Evolutionary conservation across 495 filamentous ascomycete species (phyloP).

Genomic region (Penicillium arizonense): DNA sequence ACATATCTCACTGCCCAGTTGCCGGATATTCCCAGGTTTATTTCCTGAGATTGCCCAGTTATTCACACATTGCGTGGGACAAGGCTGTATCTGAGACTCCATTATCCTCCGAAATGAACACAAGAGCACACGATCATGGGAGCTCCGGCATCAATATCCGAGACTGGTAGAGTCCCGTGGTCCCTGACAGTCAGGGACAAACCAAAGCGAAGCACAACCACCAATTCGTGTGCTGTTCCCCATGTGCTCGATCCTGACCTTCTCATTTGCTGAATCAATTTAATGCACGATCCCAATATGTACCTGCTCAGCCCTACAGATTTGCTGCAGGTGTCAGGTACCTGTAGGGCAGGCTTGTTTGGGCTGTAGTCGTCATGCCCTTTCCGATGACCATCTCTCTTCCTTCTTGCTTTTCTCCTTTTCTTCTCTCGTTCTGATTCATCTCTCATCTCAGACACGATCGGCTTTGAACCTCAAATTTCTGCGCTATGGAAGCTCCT

Average conservation of each 20-base stretch:
- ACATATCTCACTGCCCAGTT: too few species aligned
- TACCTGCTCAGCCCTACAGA: conserved; percentile 3
- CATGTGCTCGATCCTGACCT: background rate
- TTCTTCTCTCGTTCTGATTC: background rate
- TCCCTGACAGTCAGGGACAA: background rate
- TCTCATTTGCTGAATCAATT: background rate
- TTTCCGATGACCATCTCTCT: background rate
- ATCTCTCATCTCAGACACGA: background rate
- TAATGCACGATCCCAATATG: background rate
- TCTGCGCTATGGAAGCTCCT: too few species aligned
- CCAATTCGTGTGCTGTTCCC: background rate
- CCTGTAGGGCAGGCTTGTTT: background rate
- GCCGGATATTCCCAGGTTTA: too few species aligned
- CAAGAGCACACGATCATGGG: too few species aligned
- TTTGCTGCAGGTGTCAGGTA: background rate
- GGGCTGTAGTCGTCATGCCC: background rate
- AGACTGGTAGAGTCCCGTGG: background rate
- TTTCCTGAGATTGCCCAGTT: too few species aligned
- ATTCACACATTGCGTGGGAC: too few species aligned
- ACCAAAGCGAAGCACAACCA: background rate
- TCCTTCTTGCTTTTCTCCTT: background rate
- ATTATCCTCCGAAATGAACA: too few species aligned
- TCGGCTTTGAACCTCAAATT: background rate
- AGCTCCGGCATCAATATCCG: too few species aligned
- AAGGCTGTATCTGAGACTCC: too few species aligned